A percentile compares a stretch with the other conserved stretches of the same genome.
phyloP scores from a whole-genome alignment of 2,329 filamentous ascomycete genomes.

The Verticillium albo-atrum region DNA sequence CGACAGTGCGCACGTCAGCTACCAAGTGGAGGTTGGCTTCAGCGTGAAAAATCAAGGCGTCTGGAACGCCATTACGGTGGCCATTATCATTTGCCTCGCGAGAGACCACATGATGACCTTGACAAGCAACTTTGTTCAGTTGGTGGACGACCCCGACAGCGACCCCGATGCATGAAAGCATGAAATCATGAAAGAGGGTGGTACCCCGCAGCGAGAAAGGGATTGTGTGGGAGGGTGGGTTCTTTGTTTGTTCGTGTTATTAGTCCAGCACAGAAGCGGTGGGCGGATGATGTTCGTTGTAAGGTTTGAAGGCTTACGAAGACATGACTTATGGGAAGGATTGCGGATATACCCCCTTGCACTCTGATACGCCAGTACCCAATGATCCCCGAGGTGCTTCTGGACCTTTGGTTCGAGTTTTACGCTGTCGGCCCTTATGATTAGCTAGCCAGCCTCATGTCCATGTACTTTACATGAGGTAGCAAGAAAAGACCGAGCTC shows the following conservation, averaged over 20 bases:
- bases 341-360: slow-evolving; percentile 9
- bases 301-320: background rate
- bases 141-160: slow-evolving; percentile 23
- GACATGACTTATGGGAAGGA: background rate
- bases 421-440: too few relatives aligned
- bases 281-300: background rate
- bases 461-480: too few relatives aligned
- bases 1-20: slow-evolving; percentile 31
- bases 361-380: background rate
- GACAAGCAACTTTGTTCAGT: slow-evolving; percentile 28
- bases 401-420: background rate
- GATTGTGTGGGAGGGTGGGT: too few relatives aligned
- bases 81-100: slow-evolving; percentile 33
- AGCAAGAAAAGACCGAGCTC: background rate
- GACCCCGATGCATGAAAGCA: slow-evolving; percentile 33
- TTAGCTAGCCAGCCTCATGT: too few relatives aligned
- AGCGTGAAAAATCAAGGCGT: slow-evolving; percentile 32
- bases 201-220: too few relatives aligned
- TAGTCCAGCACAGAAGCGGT: too few relatives aligned
- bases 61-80: slow-evolving; percentile 40
- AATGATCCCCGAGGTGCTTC: too few relatives aligned
- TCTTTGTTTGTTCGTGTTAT: too few relatives aligned
- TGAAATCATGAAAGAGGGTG: too few relatives aligned
- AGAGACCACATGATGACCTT: slow-evolving; percentile 32
- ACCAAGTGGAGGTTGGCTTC: slow-evolving; percentile 36